phyloP scores from a whole-genome alignment of 2,329 filamentous ascomycete genomes.

The Hypoxylon sp. region DNA sequence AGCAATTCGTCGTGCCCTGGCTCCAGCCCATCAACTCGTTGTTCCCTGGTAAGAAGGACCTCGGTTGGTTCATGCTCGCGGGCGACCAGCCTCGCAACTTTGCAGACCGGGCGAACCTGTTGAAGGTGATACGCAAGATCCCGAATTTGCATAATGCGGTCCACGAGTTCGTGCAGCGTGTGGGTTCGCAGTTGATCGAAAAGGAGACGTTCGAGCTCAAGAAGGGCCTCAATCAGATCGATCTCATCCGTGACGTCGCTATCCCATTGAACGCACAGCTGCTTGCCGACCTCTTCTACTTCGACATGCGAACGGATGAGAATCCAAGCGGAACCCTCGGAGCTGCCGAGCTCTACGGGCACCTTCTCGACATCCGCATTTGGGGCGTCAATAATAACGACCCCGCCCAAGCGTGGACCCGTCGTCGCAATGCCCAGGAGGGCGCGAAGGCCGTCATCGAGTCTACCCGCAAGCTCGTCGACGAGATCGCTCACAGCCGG shows the following conservation, averaged over 20 bases:
- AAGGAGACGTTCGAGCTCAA: slow-evolving; percentile 58
- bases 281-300: slow-evolving; percentile 70
- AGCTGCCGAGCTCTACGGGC: slow-evolving; percentile 59
- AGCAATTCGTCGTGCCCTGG: slow-evolving; percentile 57
- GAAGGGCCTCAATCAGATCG: slow-evolving; percentile 59
- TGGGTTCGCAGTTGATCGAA: slow-evolving; percentile 59
- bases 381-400: slow-evolving; percentile 66
- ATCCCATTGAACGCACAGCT: slow-evolving; percentile 71
- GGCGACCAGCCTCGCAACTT: slow-evolving; percentile 55
- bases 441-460: slow-evolving; percentile 57
- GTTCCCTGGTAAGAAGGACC: slow-evolving; percentile 57
- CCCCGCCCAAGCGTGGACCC: slow-evolving; percentile 63
- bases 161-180: slow-evolving; percentile 53
- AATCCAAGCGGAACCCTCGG: slow-evolving; percentile 65
- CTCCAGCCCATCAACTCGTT: slow-evolving; percentile 52
- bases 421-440: slow-evolving; percentile 61
- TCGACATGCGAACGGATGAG: slow-evolving; percentile 70
- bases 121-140: slow-evolving; percentile 55
- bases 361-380: slow-evolving; percentile 61
- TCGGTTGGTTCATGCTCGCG: slow-evolving; percentile 59
- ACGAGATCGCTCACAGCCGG: slow-evolving; percentile 55
- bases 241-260: slow-evolving; percentile 67
- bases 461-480: slow-evolving; percentile 59
- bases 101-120: slow-evolving; percentile 53
- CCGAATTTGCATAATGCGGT: slow-evolving; percentile 54